Conservation (phyloP, 2,329 filamentous ascomycete genomes). For the Exserohilum turcica region DNA sequence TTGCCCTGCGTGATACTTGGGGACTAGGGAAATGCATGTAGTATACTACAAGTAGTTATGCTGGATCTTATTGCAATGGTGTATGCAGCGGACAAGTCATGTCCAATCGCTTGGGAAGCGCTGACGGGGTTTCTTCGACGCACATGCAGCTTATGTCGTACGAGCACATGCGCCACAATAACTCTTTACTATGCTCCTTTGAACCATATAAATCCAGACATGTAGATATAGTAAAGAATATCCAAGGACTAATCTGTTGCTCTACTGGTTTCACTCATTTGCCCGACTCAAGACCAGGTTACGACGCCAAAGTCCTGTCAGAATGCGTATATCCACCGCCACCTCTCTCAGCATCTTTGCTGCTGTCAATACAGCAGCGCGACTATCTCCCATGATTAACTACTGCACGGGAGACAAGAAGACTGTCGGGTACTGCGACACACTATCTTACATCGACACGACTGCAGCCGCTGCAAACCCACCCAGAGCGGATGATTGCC, state of each 20-base stretch:
- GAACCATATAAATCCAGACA: not conserved
- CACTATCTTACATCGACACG: constrained; percentile 21
- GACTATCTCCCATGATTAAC: not conserved
- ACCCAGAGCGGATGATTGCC: constrained; percentile 19
- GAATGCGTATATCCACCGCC: too few relatives aligned
- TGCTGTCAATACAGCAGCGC: too few relatives aligned
- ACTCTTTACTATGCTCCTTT: not conserved
- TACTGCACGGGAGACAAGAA: constrained; percentile 14
- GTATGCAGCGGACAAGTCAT: not conserved
- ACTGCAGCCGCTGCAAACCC: constrained; percentile 15
- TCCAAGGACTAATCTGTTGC: not conserved
- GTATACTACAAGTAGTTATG: not conserved
- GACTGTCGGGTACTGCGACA: constrained; percentile 21
- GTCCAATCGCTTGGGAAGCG: not conserved
- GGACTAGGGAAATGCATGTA: not conserved
- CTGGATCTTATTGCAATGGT: not conserved
- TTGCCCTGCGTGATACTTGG: not conserved
- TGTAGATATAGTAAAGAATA: not conserved
- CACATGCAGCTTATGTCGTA: not conserved
- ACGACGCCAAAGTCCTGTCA: not conserved
- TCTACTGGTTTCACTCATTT: not conserved
- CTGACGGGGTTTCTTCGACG: not conserved
- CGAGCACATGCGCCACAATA: not conserved
- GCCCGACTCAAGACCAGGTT: not conserved
- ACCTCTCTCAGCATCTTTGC: too few relatives aligned